Percentiles rank a stretch among this genome's conserved stretches.
Evolutionary conservation across 257 asterid genomes (phyloP).

Genomic region (Solanum rostratum): DNA sequence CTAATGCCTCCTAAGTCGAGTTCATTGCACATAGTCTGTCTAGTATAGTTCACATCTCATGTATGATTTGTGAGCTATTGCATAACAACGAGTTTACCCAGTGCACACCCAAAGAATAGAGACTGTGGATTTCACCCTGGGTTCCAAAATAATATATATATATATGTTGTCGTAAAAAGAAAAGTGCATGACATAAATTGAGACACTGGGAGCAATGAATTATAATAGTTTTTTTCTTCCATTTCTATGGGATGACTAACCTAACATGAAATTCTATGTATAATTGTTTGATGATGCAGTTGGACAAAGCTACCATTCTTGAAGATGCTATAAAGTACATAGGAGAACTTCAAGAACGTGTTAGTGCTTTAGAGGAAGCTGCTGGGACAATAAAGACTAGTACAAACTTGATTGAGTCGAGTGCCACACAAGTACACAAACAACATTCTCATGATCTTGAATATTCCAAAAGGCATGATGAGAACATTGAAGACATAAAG

Average conservation of each 20-base stretch:
- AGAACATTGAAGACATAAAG: neutral
- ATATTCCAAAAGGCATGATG: neutral
- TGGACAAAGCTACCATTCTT: slow-evolving; percentile 1
- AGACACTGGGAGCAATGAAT: neutral
- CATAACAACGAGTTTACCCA: too few species aligned
- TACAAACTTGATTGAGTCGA: neutral
- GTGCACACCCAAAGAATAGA: too few species aligned
- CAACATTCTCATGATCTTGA: neutral
- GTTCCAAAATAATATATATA: neutral
- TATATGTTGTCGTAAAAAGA: neutral
- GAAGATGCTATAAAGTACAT: neutral
- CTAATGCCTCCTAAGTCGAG: too few species aligned
- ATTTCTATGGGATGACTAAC: neutral
- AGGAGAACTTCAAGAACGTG: slow-evolving; percentile 1
- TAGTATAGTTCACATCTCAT: neutral
- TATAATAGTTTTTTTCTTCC: neutral
- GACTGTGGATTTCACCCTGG: neutral
- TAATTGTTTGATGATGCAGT: neutral
- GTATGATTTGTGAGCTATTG: neutral
- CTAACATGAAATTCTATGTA: neutral
- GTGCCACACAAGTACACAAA: neutral
- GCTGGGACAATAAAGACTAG: neutral
- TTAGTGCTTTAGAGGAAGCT: neutral
- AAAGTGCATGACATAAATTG: neutral
- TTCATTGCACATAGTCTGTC: neutral